phyloP scores from a whole-genome alignment of 352 stramenopile species.

The Phytophthora sp. region DNA sequence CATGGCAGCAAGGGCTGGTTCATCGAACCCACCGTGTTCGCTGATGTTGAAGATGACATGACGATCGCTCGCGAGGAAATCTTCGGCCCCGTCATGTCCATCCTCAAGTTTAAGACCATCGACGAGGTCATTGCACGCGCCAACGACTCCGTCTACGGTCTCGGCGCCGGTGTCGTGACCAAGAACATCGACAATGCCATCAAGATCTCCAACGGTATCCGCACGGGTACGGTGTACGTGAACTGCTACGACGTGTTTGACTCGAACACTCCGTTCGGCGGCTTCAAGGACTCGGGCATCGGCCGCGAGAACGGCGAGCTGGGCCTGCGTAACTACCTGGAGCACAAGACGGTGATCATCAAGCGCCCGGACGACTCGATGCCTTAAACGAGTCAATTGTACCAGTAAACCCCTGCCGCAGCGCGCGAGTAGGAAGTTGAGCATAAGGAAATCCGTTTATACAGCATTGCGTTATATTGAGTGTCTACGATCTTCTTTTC shows the following conservation, averaged over 20 bases:
- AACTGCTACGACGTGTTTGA: constrained; percentile 94
- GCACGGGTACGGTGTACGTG: constrained; percentile 93
- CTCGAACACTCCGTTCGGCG: constrained; percentile 82
- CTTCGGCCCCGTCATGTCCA: constrained; percentile 16
- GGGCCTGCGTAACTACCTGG: constrained; percentile 79
- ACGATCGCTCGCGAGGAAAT: constrained; percentile 11
- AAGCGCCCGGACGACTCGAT: constrained; percentile 52
- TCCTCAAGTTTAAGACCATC: constrained; percentile 9
- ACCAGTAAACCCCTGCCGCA: constrained; percentile 5
- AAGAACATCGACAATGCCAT: constrained; percentile 84
- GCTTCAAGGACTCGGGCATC: constrained; percentile 86
- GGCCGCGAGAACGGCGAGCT: constrained; percentile 80
- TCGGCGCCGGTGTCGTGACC: constrained; percentile 90
- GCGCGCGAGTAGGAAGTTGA: constrained; percentile 4
- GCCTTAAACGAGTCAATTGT: constrained; percentile 27
- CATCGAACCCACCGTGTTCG: constrained; percentile 94
- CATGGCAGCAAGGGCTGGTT: constrained; percentile 81
- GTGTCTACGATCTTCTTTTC: background rate
- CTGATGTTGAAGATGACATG: constrained; percentile 66
- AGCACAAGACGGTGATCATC: constrained; percentile 77
- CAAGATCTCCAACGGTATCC: constrained; percentile 86
- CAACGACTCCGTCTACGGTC: constrained; percentile 88
- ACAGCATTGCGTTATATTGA: constrained; percentile 17
- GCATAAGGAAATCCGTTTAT: constrained; percentile 19
- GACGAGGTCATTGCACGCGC: constrained; percentile 79